Evolutionary conservation across 352 stramenopile genomes (phyloP).

Genomic region (Phytophthora macrochlamydospora): DNA sequence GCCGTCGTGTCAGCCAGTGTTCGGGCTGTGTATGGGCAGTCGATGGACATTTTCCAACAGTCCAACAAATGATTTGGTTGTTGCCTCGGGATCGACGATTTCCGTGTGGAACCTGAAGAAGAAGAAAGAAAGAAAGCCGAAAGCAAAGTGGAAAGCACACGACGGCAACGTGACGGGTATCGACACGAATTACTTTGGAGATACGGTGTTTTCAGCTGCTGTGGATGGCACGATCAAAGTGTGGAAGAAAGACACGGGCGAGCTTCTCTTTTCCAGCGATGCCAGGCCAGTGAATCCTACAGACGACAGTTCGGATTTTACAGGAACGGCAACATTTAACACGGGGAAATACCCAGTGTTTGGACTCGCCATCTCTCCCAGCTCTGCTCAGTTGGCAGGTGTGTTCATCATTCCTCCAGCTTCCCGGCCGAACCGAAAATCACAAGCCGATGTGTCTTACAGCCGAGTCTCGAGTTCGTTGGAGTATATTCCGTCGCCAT

Average conservation of each 20-base stretch:
- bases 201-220: slow-evolving; percentile 63
- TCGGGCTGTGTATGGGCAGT: slow-evolving; percentile 55
- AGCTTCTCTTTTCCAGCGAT: slow-evolving; percentile 27
- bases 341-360: slow-evolving; percentile 72
- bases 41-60: slow-evolving; percentile 60
- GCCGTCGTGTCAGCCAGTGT: slow-evolving; percentile 71
- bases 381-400: slow-evolving; percentile 66
- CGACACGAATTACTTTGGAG: slow-evolving; percentile 64
- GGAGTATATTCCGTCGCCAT: slow-evolving; percentile 73
- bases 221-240: slow-evolving; percentile 68
- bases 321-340: slow-evolving; percentile 6
- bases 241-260: slow-evolving; percentile 58
- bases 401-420: slow-evolving; percentile 79
- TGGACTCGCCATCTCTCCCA: slow-evolving; percentile 71
- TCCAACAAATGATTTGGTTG: slow-evolving; percentile 54
- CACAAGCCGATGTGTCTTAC: slow-evolving; percentile 86
- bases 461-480: slow-evolving; percentile 73
- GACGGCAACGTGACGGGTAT: slow-evolving; percentile 72
- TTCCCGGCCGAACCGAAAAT: slow-evolving; percentile 80
- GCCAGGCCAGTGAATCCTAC: slow-evolving; percentile 7
- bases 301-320: slow-evolving; percentile 5
- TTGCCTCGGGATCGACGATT: slow-evolving; percentile 67
- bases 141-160: slow-evolving; percentile 65
- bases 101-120: slow-evolving; percentile 76
- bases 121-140: slow-evolving; percentile 38